Evolutionary conservation across 371 early-diverging fungal genomes (phyloP), one percentile per base, ranked within the genome.

Genomic region (Syncephalastrum monosporum): DNA sequence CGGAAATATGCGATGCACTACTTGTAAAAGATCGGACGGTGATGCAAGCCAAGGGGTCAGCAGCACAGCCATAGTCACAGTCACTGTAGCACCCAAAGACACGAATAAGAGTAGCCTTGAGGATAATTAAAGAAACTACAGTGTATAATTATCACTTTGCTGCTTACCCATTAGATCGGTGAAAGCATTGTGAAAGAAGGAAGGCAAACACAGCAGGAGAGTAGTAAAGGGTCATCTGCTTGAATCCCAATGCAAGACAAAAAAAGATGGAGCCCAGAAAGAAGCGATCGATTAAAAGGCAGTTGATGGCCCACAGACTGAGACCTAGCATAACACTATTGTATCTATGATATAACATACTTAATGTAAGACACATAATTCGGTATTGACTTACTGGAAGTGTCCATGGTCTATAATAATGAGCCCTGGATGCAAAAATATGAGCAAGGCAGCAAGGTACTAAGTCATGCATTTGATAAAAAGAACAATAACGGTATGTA

Each of bases 141-240:
- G 25, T 6, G 15, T 7, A 10, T 6, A 15, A 1, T 23, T 7
- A 23, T 55, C 45, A 43, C 60, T 60, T 29, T 6, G 16, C 23
- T 29, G 6, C 60, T 61, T 74, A 75, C 74, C 81, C 81, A 13
- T 70, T 61, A 13, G 45, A 42, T 48, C 16, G 54, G 54, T 8
- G 24, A 53, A 87, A 72, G 57, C 93, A 94, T 53, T 78, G 79
- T 12, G 91, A 91, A 10, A 98, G 77, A 19, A 98, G 77, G 64
- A 81, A 95, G 16, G 84, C 84, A 68, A 98, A 98, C 1, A 98
- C 77, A 0, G 96, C 90, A 0, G 93, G 85, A 0, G 98, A 82
- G 71, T 88, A 97, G 66, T 93, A 98, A 14, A 98, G 75, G 0
- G 94, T 92, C 98, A 98, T 98, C 60, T 97, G 97, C 71, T 98